A percentile compares a stretch with the other conserved stretches of the same genome.
phyloP scores from a whole-genome alignment of 371 early-diverging fungal genomes.

The Rhizomucor pusillus region DNA sequence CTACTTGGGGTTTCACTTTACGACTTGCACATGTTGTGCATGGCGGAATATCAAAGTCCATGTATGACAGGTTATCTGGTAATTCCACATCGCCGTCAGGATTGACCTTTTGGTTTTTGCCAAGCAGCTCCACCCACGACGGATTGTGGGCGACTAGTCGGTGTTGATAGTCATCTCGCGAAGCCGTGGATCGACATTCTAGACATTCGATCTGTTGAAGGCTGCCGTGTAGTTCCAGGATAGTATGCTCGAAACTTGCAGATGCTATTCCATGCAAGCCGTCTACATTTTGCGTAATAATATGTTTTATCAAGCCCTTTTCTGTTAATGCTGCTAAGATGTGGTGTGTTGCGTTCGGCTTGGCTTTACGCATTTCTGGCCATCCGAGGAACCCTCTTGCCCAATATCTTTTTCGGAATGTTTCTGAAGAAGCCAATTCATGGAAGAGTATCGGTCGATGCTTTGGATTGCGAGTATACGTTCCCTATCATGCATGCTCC shows the following conservation, averaged over 20 bases:
- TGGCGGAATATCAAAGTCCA: slow-evolving; percentile 67
- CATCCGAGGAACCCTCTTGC: slow-evolving; percentile 88
- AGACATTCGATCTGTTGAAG: slow-evolving; percentile 74
- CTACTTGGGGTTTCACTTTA: slow-evolving; percentile 71
- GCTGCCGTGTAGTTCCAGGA: slow-evolving; percentile 87
- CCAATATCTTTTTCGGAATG: slow-evolving; percentile 86
- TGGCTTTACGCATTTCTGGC: slow-evolving; percentile 60
- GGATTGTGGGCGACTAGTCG: slow-evolving; percentile 71
- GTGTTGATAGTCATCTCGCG: slow-evolving; percentile 66
- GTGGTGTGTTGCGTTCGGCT: slow-evolving; percentile 74
- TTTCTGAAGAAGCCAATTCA: slow-evolving; percentile 61
- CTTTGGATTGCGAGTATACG: slow-evolving; percentile 75
- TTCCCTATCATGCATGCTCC: slow-evolving; percentile 39
- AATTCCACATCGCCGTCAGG: slow-evolving; percentile 92
- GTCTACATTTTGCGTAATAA: slow-evolving; percentile 95
- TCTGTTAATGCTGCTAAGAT: slow-evolving; percentile 55
- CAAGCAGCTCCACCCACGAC: slow-evolving; percentile 49
- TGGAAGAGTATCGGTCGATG: slow-evolving; percentile 82
- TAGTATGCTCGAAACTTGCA: slow-evolving; percentile 21
- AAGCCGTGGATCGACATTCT: slow-evolving; percentile 53
- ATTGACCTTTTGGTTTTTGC: slow-evolving; percentile 53
- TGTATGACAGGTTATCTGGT: slow-evolving; percentile 52
- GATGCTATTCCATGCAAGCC: slow-evolving; percentile 70
- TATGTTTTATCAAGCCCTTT: slow-evolving; percentile 32
- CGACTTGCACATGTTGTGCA: slow-evolving; percentile 65